Percentiles rank a stretch among this genome's conserved stretches.
These are phyloP conservation scores for Dactylellina haptotyla DNA, from an alignment of 2,329 filamentous ascomycete species.

Conservation along the genomic window DNA sequence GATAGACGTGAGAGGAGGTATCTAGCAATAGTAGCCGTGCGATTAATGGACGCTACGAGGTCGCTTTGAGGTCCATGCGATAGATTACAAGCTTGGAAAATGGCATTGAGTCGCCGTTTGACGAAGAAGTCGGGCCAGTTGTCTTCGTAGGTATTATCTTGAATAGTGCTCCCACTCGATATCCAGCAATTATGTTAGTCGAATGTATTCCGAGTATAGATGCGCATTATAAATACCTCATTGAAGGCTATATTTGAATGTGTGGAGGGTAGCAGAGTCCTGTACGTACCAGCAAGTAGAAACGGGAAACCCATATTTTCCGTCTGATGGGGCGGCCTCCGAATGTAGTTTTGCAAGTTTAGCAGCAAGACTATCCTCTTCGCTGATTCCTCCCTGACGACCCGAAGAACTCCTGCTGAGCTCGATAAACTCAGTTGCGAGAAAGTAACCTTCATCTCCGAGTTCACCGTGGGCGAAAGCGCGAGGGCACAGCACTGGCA, in stretches of 20 bases:
- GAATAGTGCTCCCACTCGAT: constrained; percentile 81
- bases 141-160: constrained; percentile 77
- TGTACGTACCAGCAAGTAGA: constrained; percentile 73
- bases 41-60: constrained; percentile 72
- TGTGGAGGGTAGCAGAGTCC: too few species aligned
- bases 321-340: constrained; percentile 73
- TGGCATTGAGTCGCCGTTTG: constrained; percentile 75
- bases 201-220: neutral
- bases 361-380: constrained; percentile 71
- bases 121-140: constrained; percentile 90
- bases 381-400: constrained; percentile 61
- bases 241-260: too few species aligned
- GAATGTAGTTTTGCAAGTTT: constrained; percentile 84
- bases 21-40: constrained; percentile 55
- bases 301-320: constrained; percentile 83
- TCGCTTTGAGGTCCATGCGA: constrained; percentile 74
- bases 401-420: constrained; percentile 63
- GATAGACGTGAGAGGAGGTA: constrained; percentile 48
- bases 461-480: constrained; percentile 77
- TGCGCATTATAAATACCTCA: neutral
- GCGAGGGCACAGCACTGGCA: constrained; percentile 79
- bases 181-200: too few species aligned
- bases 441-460: constrained; percentile 66
- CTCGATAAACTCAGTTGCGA: constrained; percentile 83
- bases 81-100: constrained; percentile 63